Evolutionary conservation across 768 basidiomycete species (phyloP).

Genomic region (Boletus insuetus): DNA sequence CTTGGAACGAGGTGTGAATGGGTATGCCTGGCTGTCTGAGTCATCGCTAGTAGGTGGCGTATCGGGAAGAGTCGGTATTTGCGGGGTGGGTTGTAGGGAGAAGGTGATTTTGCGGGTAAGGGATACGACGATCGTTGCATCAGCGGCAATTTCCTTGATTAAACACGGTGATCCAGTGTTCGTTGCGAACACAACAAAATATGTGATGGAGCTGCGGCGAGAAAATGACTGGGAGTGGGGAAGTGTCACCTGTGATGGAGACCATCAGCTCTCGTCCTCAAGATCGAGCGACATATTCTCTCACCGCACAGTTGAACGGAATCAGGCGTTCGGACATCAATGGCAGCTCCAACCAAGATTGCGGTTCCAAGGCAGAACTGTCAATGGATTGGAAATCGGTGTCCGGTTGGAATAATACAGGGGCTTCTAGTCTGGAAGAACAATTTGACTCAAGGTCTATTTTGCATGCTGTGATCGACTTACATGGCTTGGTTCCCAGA

Average conservation of each 20-base stretch:
- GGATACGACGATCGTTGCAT: slow-evolving; percentile 68
- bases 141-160: slow-evolving; percentile 63
- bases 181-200: slow-evolving; percentile 72
- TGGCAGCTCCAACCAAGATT: slow-evolving; percentile 69
- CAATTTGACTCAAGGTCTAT: not conserved
- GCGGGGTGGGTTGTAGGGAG: slow-evolving; percentile 37
- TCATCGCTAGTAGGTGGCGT: slow-evolving; percentile 50
- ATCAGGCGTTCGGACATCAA: slow-evolving; percentile 59
- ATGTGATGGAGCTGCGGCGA: slow-evolving; percentile 61
- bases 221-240: slow-evolving; percentile 61
- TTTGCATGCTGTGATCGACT: slow-evolving; percentile 17
- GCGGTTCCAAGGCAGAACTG: slow-evolving; percentile 39
- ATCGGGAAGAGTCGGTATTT: slow-evolving; percentile 47
- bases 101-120: slow-evolving; percentile 60
- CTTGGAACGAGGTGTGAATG: slow-evolving; percentile 7
- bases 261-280: not conserved
- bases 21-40: slow-evolving; percentile 26
- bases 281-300: slow-evolving; percentile 23
- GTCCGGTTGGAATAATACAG: slow-evolving; percentile 60
- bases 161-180: slow-evolving; percentile 51
- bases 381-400: slow-evolving; percentile 58
- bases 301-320: slow-evolving; percentile 64
- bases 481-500: slow-evolving; percentile 48
- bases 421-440: slow-evolving; percentile 55
- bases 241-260: slow-evolving; percentile 48